Evolutionary conservation across 108 stramenopile genomes (phyloP), one percentile per base, ranked within the genome.

Genomic region (Fistulifera pelliculosa): DNA sequence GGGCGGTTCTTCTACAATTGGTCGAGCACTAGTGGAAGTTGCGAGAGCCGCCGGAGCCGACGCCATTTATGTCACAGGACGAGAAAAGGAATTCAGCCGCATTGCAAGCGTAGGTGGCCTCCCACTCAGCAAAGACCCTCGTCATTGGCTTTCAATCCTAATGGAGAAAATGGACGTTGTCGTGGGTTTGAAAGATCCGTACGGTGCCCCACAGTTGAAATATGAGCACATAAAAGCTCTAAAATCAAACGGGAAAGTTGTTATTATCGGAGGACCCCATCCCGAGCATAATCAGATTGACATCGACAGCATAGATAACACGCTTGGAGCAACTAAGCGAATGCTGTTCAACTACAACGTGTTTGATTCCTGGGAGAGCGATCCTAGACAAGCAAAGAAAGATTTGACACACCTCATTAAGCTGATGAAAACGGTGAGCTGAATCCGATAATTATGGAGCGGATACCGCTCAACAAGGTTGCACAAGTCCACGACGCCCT

Each of bases 351-450:
- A 65, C n/a, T 70, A 64, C 68, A 73, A 78, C 49, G 65, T 78
- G 0, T 73, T 68, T 45, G 77, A 78, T 41, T 28, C 57, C 22
- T 88, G 65, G 81, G 75, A 75, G 48, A 57, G 21, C 54, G 70
- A 69, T 64, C 62, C 69, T 61, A 56, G 63, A 14, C 65, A 77
- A 49, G 71, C 67, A 24, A 65, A 66, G 23, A 66, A 64, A 27
- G 87, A 88, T 61, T 52, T 88, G 52, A 66, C 53, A 50, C 81
- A 84, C 49, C 54, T 88, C 54, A 49, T 82, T 25, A 61, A 68
- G 14, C 67, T 88, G 28, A 41, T 80, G 54, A 57, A 76, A 45
- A 61, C 28, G 60, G 73, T 3, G 42, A 38, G 21, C 39, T 88
- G 1, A 63, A 62, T 14, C 87, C 87, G 6, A 61, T 65, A 45